Conservation (phyloP, 768 basidiomycete species). For the Hygrophoropsis aurantiaca region DNA sequence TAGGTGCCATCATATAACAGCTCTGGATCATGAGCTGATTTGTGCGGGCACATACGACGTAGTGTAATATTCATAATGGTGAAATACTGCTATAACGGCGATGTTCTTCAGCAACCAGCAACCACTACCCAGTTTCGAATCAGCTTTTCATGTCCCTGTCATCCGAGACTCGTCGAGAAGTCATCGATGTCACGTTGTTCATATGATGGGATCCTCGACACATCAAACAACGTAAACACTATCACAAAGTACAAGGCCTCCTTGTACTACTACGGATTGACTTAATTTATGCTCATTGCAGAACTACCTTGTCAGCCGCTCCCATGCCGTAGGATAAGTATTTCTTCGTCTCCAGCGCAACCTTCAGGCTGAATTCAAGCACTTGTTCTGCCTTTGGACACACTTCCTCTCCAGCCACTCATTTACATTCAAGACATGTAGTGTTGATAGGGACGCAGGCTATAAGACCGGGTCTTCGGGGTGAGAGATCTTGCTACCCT, state of each 20-base stretch:
- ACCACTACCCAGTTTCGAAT: too few relatives aligned
- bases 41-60: too few relatives aligned
- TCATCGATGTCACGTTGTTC: too few relatives aligned
- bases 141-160: too few relatives aligned
- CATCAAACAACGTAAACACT: too few relatives aligned
- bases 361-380: slow-evolving; percentile 6
- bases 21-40: too few relatives aligned
- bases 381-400: slow-evolving; percentile 23
- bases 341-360: slow-evolving; percentile 21
- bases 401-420: slow-evolving; percentile 12
- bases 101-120: too few relatives aligned
- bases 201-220: too few relatives aligned
- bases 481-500: slow-evolving; percentile 18
- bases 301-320: slow-evolving; percentile 1
- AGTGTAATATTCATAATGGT: too few relatives aligned
- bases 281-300: background rate
- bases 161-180: too few relatives aligned
- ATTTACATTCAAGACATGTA: slow-evolving; percentile 6
- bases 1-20: too few relatives aligned
- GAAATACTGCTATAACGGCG: too few relatives aligned
- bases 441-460: slow-evolving; percentile 5
- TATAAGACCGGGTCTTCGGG: slow-evolving; percentile 22
- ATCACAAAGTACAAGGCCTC: slow-evolving; percentile 19
- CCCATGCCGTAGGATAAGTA: background rate
- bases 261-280: slow-evolving; percentile 16